These are phyloP conservation scores for Hyphodiscus sp. DNA, from an alignment of 2,329 filamentous ascomycete genomes.

Conservation along the genomic window DNA sequence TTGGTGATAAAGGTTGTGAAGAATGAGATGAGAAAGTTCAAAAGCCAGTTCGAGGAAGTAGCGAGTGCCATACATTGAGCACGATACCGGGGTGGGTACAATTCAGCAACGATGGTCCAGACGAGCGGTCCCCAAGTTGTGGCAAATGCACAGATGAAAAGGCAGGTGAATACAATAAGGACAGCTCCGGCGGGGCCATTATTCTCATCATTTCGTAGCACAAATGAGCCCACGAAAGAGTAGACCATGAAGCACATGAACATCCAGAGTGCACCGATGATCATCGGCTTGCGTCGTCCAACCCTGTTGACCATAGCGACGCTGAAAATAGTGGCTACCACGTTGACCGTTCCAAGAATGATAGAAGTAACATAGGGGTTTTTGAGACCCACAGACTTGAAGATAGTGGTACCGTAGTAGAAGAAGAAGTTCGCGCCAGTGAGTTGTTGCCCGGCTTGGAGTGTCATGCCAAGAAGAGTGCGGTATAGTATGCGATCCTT, in stretches of 20 bases:
- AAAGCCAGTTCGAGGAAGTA: conserved; percentile 59
- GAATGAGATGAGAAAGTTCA: conserved; percentile 67
- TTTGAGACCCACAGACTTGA: conserved; percentile 55
- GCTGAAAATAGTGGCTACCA: conserved; percentile 57
- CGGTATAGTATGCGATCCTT: conserved; percentile 49
- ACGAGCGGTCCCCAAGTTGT: conserved; percentile 66
- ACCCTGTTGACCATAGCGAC: conserved; percentile 56
- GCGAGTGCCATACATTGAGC: conserved; percentile 54
- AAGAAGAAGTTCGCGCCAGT: conserved; percentile 66
- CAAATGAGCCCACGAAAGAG: conserved; percentile 44
- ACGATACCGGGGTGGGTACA: conserved; percentile 58
- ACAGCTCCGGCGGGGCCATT: conserved; percentile 42
- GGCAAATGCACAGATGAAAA: conserved; percentile 58
- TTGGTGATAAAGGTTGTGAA: conserved; percentile 73
- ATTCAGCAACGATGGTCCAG: conserved; percentile 59
- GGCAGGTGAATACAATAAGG: conserved; percentile 62
- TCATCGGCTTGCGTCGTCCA: conserved; percentile 57
- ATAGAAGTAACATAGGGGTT: conserved; percentile 64
- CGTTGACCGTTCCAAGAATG: conserved; percentile 62
- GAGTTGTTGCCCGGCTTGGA: conserved; percentile 62
- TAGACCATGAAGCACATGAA: conserved; percentile 53
- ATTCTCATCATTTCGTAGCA: conserved; percentile 34
- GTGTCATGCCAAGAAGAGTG: conserved; percentile 52
- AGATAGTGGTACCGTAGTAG: conserved; percentile 61
- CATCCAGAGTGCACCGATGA: conserved; percentile 57